Conservation (phyloP, 305 asterid species). For the Ruellia speciosa region DNA sequence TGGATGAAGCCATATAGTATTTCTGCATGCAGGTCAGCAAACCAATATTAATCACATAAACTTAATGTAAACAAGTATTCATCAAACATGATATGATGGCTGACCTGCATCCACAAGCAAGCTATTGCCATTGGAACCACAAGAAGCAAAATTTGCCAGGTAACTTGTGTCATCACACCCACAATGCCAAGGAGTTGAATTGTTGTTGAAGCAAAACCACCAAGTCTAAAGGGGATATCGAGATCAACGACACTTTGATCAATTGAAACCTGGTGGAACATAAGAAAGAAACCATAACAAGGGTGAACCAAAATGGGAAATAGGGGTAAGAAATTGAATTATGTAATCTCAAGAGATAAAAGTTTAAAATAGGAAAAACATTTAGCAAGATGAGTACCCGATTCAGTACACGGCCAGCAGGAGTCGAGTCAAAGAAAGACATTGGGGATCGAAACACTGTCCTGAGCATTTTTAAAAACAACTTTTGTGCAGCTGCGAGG, state of each 20-base stretch:
- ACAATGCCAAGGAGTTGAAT: slow-evolving; percentile 95
- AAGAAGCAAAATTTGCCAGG: slow-evolving; percentile 96
- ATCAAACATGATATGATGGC: slow-evolving; percentile 17
- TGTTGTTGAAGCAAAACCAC: slow-evolving; percentile 96
- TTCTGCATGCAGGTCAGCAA: slow-evolving; percentile 44
- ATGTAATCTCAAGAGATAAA: neutral
- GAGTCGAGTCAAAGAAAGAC: slow-evolving; percentile 99
- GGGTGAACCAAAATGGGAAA: neutral
- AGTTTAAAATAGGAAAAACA: too few species aligned
- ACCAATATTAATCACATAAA: neutral
- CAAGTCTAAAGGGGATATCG: slow-evolving; percentile 98
- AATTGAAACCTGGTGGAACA: slow-evolving; percentile 68
- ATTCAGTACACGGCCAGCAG: slow-evolving; percentile 92
- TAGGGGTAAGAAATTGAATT: neutral
- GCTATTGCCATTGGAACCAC: slow-evolving; percentile 95
- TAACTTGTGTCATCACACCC: slow-evolving; percentile 91
- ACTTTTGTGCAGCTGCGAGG: slow-evolving; percentile 91
- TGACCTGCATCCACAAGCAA: slow-evolving; percentile 99
- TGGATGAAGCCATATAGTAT: slow-evolving; percentile 97
- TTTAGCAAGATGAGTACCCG: slow-evolving; percentile 51
- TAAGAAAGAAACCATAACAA: slow-evolving; percentile 27
- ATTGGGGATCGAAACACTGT: slow-evolving; percentile 83
- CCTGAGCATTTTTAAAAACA: slow-evolving; percentile 77
- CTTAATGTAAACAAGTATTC: neutral
- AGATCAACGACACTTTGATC: slow-evolving; percentile 99